Evolutionary conservation across 2,329 filamentous ascomycete species (phyloP).

Genomic region (Cytospora leucostoma): DNA sequence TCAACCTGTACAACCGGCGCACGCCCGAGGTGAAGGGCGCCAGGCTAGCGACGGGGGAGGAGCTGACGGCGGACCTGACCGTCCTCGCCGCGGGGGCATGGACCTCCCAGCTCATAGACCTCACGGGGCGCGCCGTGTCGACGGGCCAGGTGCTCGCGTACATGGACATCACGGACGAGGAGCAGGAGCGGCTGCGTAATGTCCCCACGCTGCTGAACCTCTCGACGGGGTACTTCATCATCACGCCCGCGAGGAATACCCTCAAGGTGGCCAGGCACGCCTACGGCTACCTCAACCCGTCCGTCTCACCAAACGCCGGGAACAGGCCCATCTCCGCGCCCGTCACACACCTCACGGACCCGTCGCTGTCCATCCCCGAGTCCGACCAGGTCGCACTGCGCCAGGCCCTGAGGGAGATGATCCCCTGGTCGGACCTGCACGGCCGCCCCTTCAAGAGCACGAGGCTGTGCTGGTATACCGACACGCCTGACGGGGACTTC

Average conservation of each 20-base stretch:
- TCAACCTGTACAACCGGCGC: conserved; percentile 29
- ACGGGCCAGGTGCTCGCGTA: conserved; percentile 84
- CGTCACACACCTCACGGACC: conserved; percentile 51
- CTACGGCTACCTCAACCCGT: conserved; percentile 65
- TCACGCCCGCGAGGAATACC: conserved; percentile 63
- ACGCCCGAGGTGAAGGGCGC: conserved; percentile 56
- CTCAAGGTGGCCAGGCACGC: conserved; percentile 72
- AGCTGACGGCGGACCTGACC: conserved; percentile 60
- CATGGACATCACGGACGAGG: conserved; percentile 69
- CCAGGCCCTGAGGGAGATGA: conserved; percentile 58
- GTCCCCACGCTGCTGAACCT: conserved; percentile 76
- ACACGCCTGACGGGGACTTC: conserved; percentile 72
- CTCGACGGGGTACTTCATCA: conserved; percentile 70
- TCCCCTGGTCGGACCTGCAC: conserved; percentile 58
- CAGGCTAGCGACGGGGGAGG: conserved; percentile 37
- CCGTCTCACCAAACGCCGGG: conserved; percentile 30
- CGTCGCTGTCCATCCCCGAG: conserved; percentile 51
- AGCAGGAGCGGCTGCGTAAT: conserved; percentile 64
- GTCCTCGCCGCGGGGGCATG: conserved; percentile 86
- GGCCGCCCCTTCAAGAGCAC: conserved; percentile 62
- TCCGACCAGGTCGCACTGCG: conserved; percentile 66
- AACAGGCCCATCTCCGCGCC: conserved; percentile 41
- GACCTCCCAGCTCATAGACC: conserved; percentile 75
- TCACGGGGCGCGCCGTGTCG: conserved; percentile 73
- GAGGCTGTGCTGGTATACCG: conserved; percentile 74